A percentile compares a stretch with the other conserved stretches of the same genome.
Evolutionary conservation across 2,329 filamentous ascomycete genomes (phyloP).

Genomic region (Intubia oerlemansii): DNA sequence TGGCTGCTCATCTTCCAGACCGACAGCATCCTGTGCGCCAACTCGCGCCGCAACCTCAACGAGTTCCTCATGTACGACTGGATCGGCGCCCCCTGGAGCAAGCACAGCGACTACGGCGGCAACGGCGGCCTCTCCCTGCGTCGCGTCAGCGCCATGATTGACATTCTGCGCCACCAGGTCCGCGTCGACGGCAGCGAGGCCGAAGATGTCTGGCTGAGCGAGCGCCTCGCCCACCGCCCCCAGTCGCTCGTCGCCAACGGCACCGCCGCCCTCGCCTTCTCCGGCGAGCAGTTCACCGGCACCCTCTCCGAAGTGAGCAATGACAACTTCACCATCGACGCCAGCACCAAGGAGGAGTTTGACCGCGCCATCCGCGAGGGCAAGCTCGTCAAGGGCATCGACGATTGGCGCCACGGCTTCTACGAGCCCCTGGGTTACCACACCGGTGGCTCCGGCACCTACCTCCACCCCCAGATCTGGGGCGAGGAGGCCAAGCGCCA

Average conservation of each 20-base stretch:
- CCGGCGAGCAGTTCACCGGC: constrained; percentile 25
- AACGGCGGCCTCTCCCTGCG: constrained; percentile 31
- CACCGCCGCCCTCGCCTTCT: constrained; percentile 24
- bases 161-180: constrained; percentile 26
- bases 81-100: constrained; percentile 29
- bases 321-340: constrained; percentile 7
- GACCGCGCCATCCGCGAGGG: constrained; percentile 13
- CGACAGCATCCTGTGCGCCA: constrained; percentile 34
- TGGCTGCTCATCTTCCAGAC: constrained; percentile 32
- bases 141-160: constrained; percentile 28
- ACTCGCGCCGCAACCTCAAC: constrained; percentile 23
- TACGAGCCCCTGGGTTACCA: constrained; percentile 40
- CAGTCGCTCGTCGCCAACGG: constrained; percentile 28
- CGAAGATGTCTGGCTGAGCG: constrained; percentile 34
- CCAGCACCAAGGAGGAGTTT: constrained; percentile 8
- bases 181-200: constrained; percentile 22
- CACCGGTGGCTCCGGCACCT: constrained; percentile 25
- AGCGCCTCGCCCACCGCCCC: constrained; percentile 27
- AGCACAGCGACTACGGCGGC: constrained; percentile 20
- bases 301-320: constrained; percentile 8
- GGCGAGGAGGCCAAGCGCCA: constrained; percentile 22
- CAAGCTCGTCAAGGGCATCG: constrained; percentile 19
- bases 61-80: constrained; percentile 31
- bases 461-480: constrained; percentile 25
- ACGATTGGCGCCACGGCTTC: constrained; percentile 28